phyloP scores from a whole-genome alignment of 202 grass and related monocot species.

The Brachypodium distachyon region DNA sequence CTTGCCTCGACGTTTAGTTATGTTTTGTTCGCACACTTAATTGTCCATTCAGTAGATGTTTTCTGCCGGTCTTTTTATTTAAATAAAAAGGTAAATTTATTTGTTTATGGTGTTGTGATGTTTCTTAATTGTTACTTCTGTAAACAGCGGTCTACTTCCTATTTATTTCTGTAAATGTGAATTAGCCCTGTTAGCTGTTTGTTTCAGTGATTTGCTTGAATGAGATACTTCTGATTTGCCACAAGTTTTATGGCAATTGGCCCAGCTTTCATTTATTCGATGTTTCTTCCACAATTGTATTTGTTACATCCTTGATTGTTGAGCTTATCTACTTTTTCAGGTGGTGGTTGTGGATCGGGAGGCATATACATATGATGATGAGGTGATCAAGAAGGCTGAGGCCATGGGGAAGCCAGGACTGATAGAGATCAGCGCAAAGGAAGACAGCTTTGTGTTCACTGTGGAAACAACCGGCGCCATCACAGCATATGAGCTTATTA shows the following conservation, averaged over 20 bases:
- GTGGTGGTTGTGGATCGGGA: conserved; percentile 54
- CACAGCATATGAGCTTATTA: conserved; percentile 70
- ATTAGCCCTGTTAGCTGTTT: not conserved
- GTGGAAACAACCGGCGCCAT: conserved; percentile 78
- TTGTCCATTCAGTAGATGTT: not conserved
- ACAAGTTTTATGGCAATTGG: not conserved
- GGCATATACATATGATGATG: conserved; percentile 84
- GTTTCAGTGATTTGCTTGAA: not conserved
- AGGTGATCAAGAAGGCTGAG: conserved; percentile 86
- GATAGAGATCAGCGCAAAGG: conserved; percentile 66
- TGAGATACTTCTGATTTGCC: not conserved
- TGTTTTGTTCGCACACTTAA: not conserved
- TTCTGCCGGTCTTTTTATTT: not conserved
- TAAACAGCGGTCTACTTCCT: not conserved
- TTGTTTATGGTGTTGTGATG: not conserved
- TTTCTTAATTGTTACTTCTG: not conserved
- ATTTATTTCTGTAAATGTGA: not conserved
- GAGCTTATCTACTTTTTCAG: conserved; percentile 5
- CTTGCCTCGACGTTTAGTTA: not conserved
- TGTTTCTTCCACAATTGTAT: not conserved
- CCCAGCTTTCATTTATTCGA: not conserved
- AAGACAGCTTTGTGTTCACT: conserved; percentile 92
- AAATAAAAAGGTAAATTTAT: not conserved
- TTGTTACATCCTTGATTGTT: not conserved
- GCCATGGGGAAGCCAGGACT: conserved; percentile 87